Evolutionary conservation across 2,329 filamentous ascomycete genomes (phyloP), one percentile per base, ranked within the genome.

Genomic region (Teratosphaeria viscida): DNA sequence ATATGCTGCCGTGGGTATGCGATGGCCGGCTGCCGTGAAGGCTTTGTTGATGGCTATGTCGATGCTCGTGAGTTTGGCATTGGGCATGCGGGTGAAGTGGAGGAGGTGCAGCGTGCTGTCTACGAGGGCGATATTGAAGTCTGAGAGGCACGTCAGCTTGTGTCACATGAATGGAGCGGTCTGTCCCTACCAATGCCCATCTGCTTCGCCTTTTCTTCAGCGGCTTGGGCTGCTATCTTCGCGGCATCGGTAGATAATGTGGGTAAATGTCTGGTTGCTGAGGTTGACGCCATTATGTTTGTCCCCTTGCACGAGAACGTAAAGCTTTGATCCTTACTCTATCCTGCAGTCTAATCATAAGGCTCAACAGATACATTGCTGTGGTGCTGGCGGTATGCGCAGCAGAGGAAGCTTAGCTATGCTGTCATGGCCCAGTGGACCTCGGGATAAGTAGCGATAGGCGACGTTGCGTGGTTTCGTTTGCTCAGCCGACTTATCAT

Each of bases 41-140:
- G 81, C 81, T 63, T 83, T 81, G 55, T 86, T 84, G 14, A 88
- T 86, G 0, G 83, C 80, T 68, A 87, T 80, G 70, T 82, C 81
- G 63, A 85, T 81, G 3, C 81, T 76, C n/a, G 77, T 79, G 14
- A 79, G 65, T 63, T 79, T 80, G 23, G 77, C 77, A 60, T 70
- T 73, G 63, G 78, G 76, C 76, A 79, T 79, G 65, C 78, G 76
- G 19, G 68, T 69, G 67, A 80, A 80, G 63, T 75, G 73, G 37
- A 79, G 70, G 52, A 80, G 74, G 59, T 79, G 76, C 43, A 75
- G 73, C 34, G 74, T 72, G 34, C 70, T 65, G 66, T 80, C 78
- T 59, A 79, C 74, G 59, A 80, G 69, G 60, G 78, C 78, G 60
- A 80, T 80, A 72, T 80, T 80, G 68, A 74, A 72, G 61, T 78